Base-by-base conservation (phyloP, 2,329 filamentous ascomycete species). In the Neofusicoccum umdonicola region DNA sequence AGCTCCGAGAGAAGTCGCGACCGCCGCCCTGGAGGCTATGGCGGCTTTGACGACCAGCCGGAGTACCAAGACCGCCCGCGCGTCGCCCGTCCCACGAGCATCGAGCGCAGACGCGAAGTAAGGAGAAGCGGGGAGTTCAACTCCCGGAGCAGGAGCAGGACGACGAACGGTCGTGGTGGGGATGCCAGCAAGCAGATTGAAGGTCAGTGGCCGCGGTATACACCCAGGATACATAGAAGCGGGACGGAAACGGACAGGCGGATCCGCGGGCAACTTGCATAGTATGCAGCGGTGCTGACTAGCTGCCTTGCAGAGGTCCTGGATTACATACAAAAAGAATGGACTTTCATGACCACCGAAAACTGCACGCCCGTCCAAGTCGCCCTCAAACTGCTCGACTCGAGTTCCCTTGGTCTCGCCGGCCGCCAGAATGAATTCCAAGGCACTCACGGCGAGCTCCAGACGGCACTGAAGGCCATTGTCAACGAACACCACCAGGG, bases 401-500 rank as follows among this genome's bases (percentile, higher is more conserved):
- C 87, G 58, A 97, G 93, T 81, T 98, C 94, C 4, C 87, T 99
- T 63, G 95, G 95, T 19, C 88, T 95, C 67, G 94, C 94, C 52
- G 89, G 93, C 75, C 92, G 96, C 71, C 94, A 97, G 76, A 85
- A 85, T 67, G 89, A 92, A 69, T 99, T 99, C 76, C 85, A 91
- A 73, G 83, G 90, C 69, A 93, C 92, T 52, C 92, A 97, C 76
- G 84, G 88, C 68, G 92, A 95, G 74, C 86, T 99, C n/a, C 93
- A 99, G 75, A 90, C 90, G 71, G 93, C 94, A 9, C 83, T 99
- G 65, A 97, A 97, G 78, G 88, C 89, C 39, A 97, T 99, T 71
- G 95, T 99, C 31, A 97, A 99, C 77, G 94, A 99, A 80, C 94
- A 99, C 74, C 94, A 99, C 74, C 95, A 99, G 77, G 96, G 95